Conservation (phyloP, 2,329 filamentous ascomycete species). For the Fusarium succisae region DNA sequence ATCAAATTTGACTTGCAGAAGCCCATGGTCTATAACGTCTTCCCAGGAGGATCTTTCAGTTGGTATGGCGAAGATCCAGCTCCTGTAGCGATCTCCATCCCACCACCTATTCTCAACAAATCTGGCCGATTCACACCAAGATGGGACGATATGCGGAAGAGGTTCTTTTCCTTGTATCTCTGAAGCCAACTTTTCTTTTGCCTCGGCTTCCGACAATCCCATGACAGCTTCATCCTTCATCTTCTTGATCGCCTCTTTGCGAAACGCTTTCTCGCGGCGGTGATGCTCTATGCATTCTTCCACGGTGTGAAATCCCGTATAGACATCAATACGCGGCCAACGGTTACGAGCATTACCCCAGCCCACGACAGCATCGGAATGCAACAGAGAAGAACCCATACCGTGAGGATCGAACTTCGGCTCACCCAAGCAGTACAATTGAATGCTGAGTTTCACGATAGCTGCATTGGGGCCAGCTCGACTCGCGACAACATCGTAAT, state of each 20-base stretch:
- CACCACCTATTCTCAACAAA: background rate
- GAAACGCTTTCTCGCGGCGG: conserved; percentile 14
- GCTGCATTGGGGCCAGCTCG: background rate
- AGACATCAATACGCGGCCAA: conserved; percentile 20
- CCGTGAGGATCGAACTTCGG: background rate
- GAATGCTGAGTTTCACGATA: conserved; percentile 22
- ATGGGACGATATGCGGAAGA: conserved; percentile 27
- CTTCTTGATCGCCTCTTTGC: background rate
- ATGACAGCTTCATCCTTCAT: conserved; percentile 4
- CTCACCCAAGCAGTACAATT: conserved; percentile 18
- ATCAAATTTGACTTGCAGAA: conserved; percentile 17
- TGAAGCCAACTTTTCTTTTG: background rate
- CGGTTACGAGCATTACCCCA: background rate
- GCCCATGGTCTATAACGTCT: conserved; percentile 7
- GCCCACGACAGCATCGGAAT: background rate
- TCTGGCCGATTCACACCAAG: conserved; percentile 8
- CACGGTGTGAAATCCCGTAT: conserved; percentile 2
- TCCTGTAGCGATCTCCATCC: background rate
- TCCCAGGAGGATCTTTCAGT: conserved; percentile 17
- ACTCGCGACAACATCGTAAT: background rate
- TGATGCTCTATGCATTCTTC: conserved; percentile 29
- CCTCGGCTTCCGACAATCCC: conserved; percentile 2
- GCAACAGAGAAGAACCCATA: background rate
- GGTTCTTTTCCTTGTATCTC: conserved; percentile 23
- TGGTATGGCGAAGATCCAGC: conserved; percentile 22